phyloP scores from a whole-genome alignment of 1,284 basidiomycete species.

The Volvariella surrecta region DNA sequence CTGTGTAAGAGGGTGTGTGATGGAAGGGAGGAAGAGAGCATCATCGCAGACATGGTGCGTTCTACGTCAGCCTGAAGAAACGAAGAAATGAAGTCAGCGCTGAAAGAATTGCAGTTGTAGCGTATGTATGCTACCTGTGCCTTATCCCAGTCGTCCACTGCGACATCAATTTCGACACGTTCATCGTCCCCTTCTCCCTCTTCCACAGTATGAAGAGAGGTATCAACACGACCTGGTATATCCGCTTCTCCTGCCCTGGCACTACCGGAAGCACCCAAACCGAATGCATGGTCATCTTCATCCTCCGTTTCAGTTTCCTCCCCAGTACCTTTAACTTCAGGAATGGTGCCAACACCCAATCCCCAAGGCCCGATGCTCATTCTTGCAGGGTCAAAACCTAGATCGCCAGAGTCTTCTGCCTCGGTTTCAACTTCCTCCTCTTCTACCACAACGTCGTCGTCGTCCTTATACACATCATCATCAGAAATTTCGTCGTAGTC shows the following conservation, averaged over 20 bases:
- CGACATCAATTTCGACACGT: slow-evolving; percentile 26
- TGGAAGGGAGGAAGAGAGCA: background rate
- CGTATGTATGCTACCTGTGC: slow-evolving; percentile 37
- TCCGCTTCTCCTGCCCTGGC: no score
- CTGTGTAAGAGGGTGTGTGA: no score
- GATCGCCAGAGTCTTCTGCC: no score
- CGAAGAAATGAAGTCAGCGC: no score
- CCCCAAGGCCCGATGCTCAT: slow-evolving; percentile 41
- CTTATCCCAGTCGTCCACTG: slow-evolving; percentile 55
- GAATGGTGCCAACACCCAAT: slow-evolving; percentile 27
- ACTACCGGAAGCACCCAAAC: no score
- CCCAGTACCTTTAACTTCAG: slow-evolving; percentile 27
- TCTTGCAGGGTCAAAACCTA: no score
- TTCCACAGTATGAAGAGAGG: slow-evolving; percentile 20
- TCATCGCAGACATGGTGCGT: slow-evolving; percentile 4
- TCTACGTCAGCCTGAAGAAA: no score
- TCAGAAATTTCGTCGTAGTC: background rate
- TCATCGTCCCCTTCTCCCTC: slow-evolving; percentile 50
- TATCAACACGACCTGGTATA: no score
- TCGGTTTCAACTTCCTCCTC: slow-evolving; percentile 6
- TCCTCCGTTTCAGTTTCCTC: slow-evolving; percentile 22
- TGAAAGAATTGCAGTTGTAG: background rate
- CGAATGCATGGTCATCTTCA: background rate
- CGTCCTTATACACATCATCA: slow-evolving; percentile 1
- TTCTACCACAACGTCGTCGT: slow-evolving; percentile 2